Base-by-base conservation (phyloP, 1,284 basidiomycete species). In the Puccinia coronata region DNA sequence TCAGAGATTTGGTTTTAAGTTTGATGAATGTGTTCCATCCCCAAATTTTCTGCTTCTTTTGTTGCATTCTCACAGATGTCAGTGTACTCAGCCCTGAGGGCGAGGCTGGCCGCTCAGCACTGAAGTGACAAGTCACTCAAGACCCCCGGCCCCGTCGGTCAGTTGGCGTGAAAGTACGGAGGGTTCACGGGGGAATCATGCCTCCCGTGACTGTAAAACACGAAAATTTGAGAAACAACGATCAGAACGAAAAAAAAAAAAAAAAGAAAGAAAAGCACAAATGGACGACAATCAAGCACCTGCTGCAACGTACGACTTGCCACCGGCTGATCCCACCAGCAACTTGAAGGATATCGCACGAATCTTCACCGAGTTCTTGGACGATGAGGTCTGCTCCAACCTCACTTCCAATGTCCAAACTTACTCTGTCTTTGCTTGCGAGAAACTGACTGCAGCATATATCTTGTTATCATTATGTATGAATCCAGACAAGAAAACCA, bases 281-380 rank as follows among this genome's bases (percentile, higher is more conserved):
- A 79, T 79, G 77, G 67, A n/a, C 28, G 43, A 57, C n/a, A n/a
- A n/a, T n/a, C n/a, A n/a, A n/a, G n/a, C n/a, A 16, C 70, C 78
- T 53, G 28, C 43, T 28, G 31, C 51, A 31, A 55, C 47, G 41
- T 73, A 73, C 57, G 70, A 80, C 36, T 20, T 39, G 1, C 76
- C 65, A 55, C 65, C 78, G 41, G 25, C 28, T 16, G 70, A 78
- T 69, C 75, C 65, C 2, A 39, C 61, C 5, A 67, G 59, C 18
- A 57, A 69, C 41, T 25, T 78, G 49, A 67, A 23, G 28, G 78
- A 80, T 80, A 72, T 61, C 65, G 83, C 84, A 36, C 91, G 92
- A 84, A 88, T 92, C 76, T 95, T 97, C 84, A 91, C 92, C 85
- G 93, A 95, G 84, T 98, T 98, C 84, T 90, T 98, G 28, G 91